phyloP scores from a whole-genome alignment of 257 asterid genomes.

The Jacaranda copaia region DNA sequence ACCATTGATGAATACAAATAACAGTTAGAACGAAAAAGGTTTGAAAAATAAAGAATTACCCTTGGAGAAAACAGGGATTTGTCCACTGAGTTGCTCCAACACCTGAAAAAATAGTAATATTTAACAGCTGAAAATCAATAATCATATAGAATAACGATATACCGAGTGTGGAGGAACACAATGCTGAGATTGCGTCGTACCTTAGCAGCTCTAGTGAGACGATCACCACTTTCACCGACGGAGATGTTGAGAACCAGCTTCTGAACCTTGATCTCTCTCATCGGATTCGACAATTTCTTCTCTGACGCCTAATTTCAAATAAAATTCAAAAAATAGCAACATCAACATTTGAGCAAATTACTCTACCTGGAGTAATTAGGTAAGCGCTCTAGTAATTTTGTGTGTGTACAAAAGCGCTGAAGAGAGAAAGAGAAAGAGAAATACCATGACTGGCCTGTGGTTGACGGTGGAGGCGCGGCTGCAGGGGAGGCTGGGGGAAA shows the following conservation, averaged over 20 bases:
- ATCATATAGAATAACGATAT: background rate
- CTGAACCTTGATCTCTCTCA: constrained; percentile 57
- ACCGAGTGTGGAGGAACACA: background rate
- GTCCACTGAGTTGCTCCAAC: constrained; percentile 57
- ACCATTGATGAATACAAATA: background rate
- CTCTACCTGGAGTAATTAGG: background rate
- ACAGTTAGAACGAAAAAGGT: background rate
- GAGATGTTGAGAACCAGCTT: constrained; percentile 54
- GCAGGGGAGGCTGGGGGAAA: constrained; percentile 23
- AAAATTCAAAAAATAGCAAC: background rate
- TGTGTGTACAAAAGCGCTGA: background rate
- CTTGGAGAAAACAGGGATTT: constrained; percentile 50
- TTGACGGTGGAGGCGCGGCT: constrained; percentile 36
- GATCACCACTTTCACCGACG: constrained; percentile 57
- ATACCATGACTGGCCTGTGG: constrained; percentile 36
- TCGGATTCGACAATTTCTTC: constrained; percentile 52
- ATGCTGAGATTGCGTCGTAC: background rate
- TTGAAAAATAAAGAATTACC: constrained; percentile 27
- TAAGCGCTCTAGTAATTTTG: background rate
- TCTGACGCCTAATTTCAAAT: constrained; percentile 46
- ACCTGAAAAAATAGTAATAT: constrained; percentile 33
- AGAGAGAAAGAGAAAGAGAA: constrained; percentile 12
- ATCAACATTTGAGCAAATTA: background rate
- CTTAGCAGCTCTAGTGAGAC: constrained; percentile 56
- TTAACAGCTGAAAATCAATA: background rate